Base-by-base conservation (phyloP, 2,329 filamentous ascomycete species). In the Fusarium nygamai region DNA sequence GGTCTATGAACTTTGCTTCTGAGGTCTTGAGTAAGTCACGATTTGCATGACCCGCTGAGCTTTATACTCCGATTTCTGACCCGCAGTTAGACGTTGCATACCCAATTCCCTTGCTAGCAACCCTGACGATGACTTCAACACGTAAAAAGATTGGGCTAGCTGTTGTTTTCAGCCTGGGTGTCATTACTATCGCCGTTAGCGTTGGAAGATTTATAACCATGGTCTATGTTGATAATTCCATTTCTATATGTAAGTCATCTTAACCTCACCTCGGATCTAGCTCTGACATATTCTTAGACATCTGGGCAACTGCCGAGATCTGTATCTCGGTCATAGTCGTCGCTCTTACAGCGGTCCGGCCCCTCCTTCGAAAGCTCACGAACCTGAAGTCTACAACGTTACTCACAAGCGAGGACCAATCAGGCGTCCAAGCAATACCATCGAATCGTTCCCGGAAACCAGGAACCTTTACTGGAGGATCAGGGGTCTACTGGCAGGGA, bases 261-360 rank as follows among this genome's bases (percentile, higher is more conserved):
- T 5, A 16, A 6, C 3, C 3, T 6, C 1, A 16, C 2, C 7
- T 8, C 1, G 1, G 0, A 1, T 10, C 0, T 6, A 12, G 6
- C 0, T 46, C 41, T 66, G 14, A 67, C 19, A 20, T 5, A 0
- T 0, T 8, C 10, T 3, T 16, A 67, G 64, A 67, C 19, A 60
- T 67, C 1, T 67, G 64, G 64, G 64, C 64, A 8, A 67, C 64
- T 6, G 64, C 64, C 5, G 62, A 67, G 27, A 67, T 67, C 3
- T 67, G 64, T 2, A 67, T 67, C 3, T 67, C 64, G 1, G 62
- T 67, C 14, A 60, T 67, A 34, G 64, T 67, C 4, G 64, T 67
- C 7, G 50, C 64, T 3, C 16, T 67, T 0, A 67, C 64, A 5
- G 62, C 62, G 2, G 29, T 67, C 0, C 62, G 64, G 0, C 64